phyloP scores from a whole-genome alignment of 2,329 filamentous ascomycete genomes.

The Aspergillus sp. region DNA sequence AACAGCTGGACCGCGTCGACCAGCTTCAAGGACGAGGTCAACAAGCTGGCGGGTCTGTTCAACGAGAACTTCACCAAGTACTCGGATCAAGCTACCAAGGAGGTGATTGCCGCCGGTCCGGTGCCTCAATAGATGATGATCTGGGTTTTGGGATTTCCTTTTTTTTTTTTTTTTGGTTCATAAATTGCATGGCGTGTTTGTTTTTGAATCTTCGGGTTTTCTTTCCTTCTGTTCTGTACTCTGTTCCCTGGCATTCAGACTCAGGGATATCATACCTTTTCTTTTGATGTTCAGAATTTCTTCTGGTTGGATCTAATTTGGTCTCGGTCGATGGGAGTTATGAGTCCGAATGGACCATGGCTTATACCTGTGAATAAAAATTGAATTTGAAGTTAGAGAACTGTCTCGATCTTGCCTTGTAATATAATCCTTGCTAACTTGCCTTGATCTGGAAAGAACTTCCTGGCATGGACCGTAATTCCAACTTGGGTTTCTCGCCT shows the following conservation, averaged over 20 bases:
- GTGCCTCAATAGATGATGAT: slow-evolving; percentile 23
- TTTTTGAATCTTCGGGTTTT: slow-evolving; percentile 17
- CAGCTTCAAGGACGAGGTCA: slow-evolving; percentile 83
- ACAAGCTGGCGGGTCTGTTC: slow-evolving; percentile 87
- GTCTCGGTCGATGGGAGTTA: slow-evolving; percentile 2
- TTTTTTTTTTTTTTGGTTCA: slow-evolving; percentile 17
- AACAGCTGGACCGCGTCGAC: slow-evolving; percentile 84
- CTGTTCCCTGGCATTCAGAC: slow-evolving; percentile 5
- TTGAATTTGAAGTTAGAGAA: background rate
- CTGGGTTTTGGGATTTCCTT: slow-evolving; percentile 19
- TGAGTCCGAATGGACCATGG: background rate
- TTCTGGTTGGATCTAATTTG: background rate
- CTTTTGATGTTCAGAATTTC: background rate
- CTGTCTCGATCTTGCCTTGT: too few relatives aligned
- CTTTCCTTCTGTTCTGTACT: slow-evolving; percentile 2
- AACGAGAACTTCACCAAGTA: slow-evolving; percentile 98
- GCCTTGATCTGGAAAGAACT: too few relatives aligned
- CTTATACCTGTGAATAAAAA: background rate
- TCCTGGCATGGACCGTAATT: too few relatives aligned
- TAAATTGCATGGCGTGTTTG: slow-evolving; percentile 34
- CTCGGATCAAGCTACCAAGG: slow-evolving; percentile 74
- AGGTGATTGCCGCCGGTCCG: slow-evolving; percentile 63
- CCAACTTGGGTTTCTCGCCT: too few relatives aligned
- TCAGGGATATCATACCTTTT: slow-evolving; percentile 13
- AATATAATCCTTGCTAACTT: too few relatives aligned